These are phyloP conservation scores for Blastocystis sp. DNA, from an alignment of 352 stramenopile genomes.

Conservation along the genomic window DNA sequence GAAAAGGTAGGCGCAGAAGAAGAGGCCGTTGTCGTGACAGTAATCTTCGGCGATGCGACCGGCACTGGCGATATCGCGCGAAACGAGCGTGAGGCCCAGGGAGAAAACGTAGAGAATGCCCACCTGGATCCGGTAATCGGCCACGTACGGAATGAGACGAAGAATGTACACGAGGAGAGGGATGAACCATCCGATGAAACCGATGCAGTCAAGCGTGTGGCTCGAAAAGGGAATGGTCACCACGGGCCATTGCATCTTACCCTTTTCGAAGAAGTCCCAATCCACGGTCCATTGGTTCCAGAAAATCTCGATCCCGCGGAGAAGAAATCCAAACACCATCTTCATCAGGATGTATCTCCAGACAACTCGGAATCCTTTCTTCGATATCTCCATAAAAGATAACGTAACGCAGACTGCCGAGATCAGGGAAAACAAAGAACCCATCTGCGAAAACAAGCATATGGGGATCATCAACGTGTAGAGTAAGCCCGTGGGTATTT, in stretches of 20 bases:
- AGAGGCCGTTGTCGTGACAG: neutral
- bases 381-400: conserved; percentile 45
- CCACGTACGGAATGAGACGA: neutral
- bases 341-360: conserved; percentile 43
- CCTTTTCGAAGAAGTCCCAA: conserved; percentile 29
- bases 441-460: conserved; percentile 21
- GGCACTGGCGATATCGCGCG: neutral
- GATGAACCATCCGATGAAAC: conserved; percentile 27
- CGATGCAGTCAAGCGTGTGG: conserved; percentile 42
- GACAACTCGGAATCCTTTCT: conserved; percentile 41
- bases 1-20: conserved; percentile 14
- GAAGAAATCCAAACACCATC: conserved; percentile 25
- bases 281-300: conserved; percentile 21
- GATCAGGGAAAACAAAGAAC: conserved; percentile 48
- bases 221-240: conserved; percentile 11
- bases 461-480: conserved; percentile 1
- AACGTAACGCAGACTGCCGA: conserved; percentile 25
- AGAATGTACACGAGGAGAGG: conserved; percentile 22
- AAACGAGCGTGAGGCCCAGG: neutral
- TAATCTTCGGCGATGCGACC: neutral
- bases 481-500: neutral
- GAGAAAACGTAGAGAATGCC: conserved; percentile 35
- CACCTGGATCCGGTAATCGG: conserved; percentile 43
- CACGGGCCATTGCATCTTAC: conserved; percentile 12
- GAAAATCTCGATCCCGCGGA: conserved; percentile 34